Base-by-base conservation (phyloP, 164 flowering plant genomes). In the Magnolia kwangsiensis region DNA sequence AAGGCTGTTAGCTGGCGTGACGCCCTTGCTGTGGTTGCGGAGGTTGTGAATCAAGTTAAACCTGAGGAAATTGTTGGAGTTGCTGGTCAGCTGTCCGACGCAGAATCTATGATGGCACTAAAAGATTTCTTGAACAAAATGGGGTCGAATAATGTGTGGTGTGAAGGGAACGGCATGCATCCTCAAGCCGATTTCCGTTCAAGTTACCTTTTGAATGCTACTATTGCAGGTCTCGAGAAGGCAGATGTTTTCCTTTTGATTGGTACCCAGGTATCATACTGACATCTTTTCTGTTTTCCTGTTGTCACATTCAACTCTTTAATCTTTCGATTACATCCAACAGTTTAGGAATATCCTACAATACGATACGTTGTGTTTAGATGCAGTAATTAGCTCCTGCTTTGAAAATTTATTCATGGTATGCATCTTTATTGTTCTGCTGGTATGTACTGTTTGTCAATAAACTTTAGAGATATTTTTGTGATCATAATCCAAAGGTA, bases 71-170 rank as follows among this genome's bases (percentile, higher is more conserved):
- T 96, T 81, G 98, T 93, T 79, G 99, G 99, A 19, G 81, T 96
- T 79, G 96, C 97, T 78, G 98, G 99, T 61, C 76, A 88, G 83
- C 88, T 96, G 65, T 94, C 97, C 66, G 99, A 96, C 89, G 99
- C 99, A 6, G 98, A 94, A 81, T 92, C 98, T 65, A 93, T 96
- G 98, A 93, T 96, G 86, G 94, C 91, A 9, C 87, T 96, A n/a
- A 96, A 96, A 85, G 99, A 96, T 83, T 84, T 96, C 78, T 82
- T 96, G 76, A 96, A 96, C 82, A 89, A 71, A 79, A 82, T 96
- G 94, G 98, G 99, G 5, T 96, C 99, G n/a, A 89, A 93, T 67
- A 91, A 92, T 80, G 88, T 94, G 2, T 87, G 86, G 91, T 92
- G 92, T 80, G 99, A 96, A 85, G 98, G 98, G 81, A 94, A 84